Evolutionary conservation across 1,139 yeast species (phyloP), one percentile per base, ranked within the genome.

Genomic region (Saccharomyces pastorianus): DNA sequence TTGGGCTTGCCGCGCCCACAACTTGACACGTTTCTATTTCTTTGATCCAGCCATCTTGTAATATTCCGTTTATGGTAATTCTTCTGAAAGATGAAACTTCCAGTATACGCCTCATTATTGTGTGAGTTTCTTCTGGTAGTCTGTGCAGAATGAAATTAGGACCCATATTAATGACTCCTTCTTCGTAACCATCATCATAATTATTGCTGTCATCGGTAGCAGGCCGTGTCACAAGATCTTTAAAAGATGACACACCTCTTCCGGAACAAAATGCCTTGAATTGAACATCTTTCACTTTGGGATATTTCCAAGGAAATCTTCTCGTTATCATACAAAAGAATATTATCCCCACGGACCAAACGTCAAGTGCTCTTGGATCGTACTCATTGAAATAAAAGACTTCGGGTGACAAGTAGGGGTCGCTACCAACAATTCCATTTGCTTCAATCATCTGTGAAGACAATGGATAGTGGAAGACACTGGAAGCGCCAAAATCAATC

Each of bases 331-430:
- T 89, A 71, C 97, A 91, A 71, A 96, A 88, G 68, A 85, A 91
- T 42, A 91, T 89, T 50, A 91, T 89, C 1, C 96, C 97, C 55
- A 86, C 76, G 1, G 96, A 88, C 98, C 98, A 91, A 53, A 91
- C 76, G 71, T 91, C 98, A 9, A 89, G 95, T 0, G 91, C 88
- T 63, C 87, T 87, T 1, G 98, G 96, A 67, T 90, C 95, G 67
- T 90, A 91, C 28, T 84, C 80, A 50, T 81, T 77, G 56, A 78
- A 79, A 11, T 71, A 65, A 61, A 91, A 77, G 20, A 90, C 96
- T 68, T 91, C 98, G 0, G 98, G 98, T 1, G 98, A 96, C 66
- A 91, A 78, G 67, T 91, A 91, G 3, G 98, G 98, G 71, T 91
- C 98, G 2, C 96, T 88, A 1, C 98, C 98, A 53, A 90, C 96